Percentiles rank a stretch among this genome's conserved stretches.
Conservation (phyloP, 257 asterid species). For the Penstemon eatonii region DNA sequence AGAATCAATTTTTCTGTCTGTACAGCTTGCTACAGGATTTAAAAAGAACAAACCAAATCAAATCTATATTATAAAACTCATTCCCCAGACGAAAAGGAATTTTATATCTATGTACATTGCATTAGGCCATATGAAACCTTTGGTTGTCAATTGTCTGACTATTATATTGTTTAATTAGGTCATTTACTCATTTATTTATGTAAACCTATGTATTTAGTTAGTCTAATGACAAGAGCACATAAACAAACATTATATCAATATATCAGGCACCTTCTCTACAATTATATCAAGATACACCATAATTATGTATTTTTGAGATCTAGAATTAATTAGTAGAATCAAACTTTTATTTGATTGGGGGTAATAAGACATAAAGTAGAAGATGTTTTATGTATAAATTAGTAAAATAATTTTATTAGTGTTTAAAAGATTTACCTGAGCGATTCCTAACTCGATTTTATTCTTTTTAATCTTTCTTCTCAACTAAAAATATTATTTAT, state of each 20-base stretch:
- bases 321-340: too few species aligned
- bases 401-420: too few species aligned
- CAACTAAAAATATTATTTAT: too few species aligned
- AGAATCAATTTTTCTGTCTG: not conserved
- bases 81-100: constrained; percentile 22
- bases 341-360: too few species aligned
- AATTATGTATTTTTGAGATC: too few species aligned
- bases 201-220: not conserved
- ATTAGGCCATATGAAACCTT: constrained; percentile 13
- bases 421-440: too few species aligned
- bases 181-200: not conserved
- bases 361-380: too few species aligned
- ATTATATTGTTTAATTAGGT: too few species aligned
- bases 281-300: too few species aligned
- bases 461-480: too few species aligned
- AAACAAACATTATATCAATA: not conserved
- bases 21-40: not conserved
- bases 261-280: not conserved
- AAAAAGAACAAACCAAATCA: constrained; percentile 14
- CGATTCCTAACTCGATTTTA: too few species aligned
- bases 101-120: constrained; percentile 24
- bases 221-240: not conserved
- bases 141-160: constrained; percentile 10
- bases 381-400: too few species aligned
- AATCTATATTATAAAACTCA: constrained; percentile 9